Conservation (phyloP, 2,329 filamentous ascomycete genomes). For the Phaeosphaeriaceae sp. region DNA sequence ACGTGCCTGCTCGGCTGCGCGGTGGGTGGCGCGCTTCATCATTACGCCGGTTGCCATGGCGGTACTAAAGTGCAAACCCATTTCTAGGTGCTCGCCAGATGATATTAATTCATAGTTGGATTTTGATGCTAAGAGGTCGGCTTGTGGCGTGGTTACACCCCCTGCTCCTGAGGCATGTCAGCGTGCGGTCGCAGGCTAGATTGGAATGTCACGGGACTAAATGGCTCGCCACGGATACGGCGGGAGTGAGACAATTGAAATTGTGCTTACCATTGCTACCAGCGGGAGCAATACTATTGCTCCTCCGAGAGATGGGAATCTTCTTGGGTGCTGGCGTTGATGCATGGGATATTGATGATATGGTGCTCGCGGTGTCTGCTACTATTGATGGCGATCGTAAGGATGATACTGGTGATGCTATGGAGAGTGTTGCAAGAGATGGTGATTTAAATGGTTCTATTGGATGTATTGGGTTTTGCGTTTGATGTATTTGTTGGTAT, state of each 20-base stretch:
- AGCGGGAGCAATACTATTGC: constrained; percentile 23
- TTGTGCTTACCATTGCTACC: constrained; percentile 30
- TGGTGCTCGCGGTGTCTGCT: constrained; percentile 30
- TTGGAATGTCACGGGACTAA: constrained; percentile 8
- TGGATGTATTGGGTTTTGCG: constrained; percentile 23
- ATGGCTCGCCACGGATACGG: neutral
- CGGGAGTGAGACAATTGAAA: neutral
- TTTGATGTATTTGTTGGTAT: constrained; percentile 5
- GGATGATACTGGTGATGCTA: constrained; percentile 19
- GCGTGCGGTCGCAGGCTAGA: neutral
- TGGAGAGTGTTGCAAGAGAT: constrained; percentile 14
- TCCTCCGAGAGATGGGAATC: constrained; percentile 30
- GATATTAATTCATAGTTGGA: constrained; percentile 41
- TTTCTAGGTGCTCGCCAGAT: constrained; percentile 37
- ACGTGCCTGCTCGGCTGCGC: constrained; percentile 39
- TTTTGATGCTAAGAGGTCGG: constrained; percentile 37
- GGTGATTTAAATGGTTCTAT: constrained; percentile 22
- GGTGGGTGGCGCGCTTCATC: constrained; percentile 42
- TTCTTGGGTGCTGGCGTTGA: constrained; percentile 32
- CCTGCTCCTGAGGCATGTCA: constrained; percentile 22
- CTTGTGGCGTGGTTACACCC: constrained; percentile 34
- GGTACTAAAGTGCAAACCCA: constrained; percentile 41
- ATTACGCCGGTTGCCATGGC: constrained; percentile 42
- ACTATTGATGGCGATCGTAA: constrained; percentile 26
- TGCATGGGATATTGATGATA: constrained; percentile 32